phyloP scores from a whole-genome alignment of 495 filamentous ascomycete genomes.

The Bathelium albidoporum region DNA sequence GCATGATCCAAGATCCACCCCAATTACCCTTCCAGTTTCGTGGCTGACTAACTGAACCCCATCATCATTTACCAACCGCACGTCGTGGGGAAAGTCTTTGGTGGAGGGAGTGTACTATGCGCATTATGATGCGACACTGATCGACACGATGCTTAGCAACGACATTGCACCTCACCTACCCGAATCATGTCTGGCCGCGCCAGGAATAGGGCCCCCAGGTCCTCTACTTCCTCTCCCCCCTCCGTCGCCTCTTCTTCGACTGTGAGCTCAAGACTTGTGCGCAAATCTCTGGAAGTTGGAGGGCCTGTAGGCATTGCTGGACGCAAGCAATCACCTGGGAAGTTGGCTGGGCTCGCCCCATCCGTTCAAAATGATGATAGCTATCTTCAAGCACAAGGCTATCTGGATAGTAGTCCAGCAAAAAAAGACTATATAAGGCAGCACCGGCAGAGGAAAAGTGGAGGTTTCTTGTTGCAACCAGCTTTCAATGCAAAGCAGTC shows the following conservation, averaged over 20 bases:
- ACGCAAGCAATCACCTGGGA: not conserved
- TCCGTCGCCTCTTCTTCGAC: conserved; percentile 6
- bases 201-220: not conserved
- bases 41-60: too few relatives aligned
- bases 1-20: not conserved
- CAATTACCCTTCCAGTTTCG: not conserved
- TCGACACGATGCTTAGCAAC: not conserved
- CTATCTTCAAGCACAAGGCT: not conserved
- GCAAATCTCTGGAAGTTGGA: not conserved
- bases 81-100: not conserved
- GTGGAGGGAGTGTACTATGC: not conserved
- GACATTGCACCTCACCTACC: not conserved
- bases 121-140: not conserved
- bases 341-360: not conserved
- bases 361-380: not conserved
- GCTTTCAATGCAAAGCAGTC: not conserved
- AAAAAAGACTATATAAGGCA: not conserved
- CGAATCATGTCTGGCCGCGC: not conserved
- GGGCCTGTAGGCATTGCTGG: not conserved
- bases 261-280: not conserved
- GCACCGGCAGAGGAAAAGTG: not conserved
- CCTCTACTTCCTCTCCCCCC: conserved; percentile 3
- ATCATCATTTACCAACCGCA: not conserved
- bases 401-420: not conserved
- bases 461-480: conserved; percentile 1